A percentile compares a stretch with the other conserved stretches of the same genome.
Conservation (phyloP, 2,329 filamentous ascomycete species). For the Pezicula carpinea region DNA sequence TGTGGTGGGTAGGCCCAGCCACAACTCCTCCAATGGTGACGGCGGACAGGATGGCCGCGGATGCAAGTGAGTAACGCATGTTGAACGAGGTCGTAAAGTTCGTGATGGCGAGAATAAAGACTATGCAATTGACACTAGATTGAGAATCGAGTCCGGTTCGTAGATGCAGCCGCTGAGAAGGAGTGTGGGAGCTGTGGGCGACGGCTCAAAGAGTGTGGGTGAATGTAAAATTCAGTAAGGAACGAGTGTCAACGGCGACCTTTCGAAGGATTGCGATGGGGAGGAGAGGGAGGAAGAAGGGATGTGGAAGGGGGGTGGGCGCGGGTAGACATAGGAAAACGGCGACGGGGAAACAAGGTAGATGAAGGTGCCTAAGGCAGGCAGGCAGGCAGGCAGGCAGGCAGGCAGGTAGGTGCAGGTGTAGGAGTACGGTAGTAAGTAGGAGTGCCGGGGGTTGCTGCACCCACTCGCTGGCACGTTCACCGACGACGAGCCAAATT, state of each 20-base stretch:
- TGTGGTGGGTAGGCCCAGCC: conserved; percentile 26
- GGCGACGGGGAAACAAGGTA: too few relatives aligned
- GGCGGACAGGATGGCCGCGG: conserved; percentile 24
- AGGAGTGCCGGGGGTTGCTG: conserved; percentile 3
- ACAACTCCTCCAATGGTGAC: conserved; percentile 24
- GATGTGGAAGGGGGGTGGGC: conserved; percentile 2
- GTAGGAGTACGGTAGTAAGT: conserved; percentile 5
- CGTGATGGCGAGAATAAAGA: conserved; percentile 4
- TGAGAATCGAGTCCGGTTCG: conserved; percentile 10
- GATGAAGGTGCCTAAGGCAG: too few relatives aligned
- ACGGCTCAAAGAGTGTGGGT: conserved; percentile 20
- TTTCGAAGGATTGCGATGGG: conserved; percentile 14
- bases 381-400: too few relatives aligned
- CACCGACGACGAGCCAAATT: too few relatives aligned
- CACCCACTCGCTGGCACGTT: too few relatives aligned
- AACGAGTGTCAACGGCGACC: conserved; percentile 20
- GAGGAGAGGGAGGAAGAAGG: conserved; percentile 8
- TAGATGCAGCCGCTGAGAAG: conserved; percentile 20
- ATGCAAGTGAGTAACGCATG: conserved; percentile 26
- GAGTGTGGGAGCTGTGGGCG: conserved; percentile 25
- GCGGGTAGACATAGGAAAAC: neutral
- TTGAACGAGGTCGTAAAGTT: conserved; percentile 9
- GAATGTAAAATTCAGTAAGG: conserved; percentile 13
- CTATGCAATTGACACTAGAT: neutral
- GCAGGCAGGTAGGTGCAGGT: too few relatives aligned